Percentiles rank a stretch among this genome's conserved stretches.
phyloP scores from a whole-genome alignment of 2,329 filamentous ascomycete genomes.

The Podosphaera aphanis region DNA sequence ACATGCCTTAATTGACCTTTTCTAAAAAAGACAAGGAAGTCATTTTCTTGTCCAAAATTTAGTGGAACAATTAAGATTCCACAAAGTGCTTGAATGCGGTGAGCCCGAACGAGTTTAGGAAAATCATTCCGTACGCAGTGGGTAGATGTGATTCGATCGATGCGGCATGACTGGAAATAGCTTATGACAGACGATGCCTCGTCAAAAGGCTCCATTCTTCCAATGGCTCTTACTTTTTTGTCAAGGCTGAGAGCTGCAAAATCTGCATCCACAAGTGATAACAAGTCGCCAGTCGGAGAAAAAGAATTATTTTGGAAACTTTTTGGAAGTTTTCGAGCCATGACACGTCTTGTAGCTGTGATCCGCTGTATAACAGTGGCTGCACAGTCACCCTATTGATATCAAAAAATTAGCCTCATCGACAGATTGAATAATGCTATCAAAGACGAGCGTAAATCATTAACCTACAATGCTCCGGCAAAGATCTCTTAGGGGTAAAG shows the following conservation, averaged over 20 bases:
- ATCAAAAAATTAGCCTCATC: neutral
- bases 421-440: too few relatives aligned
- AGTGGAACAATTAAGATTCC: constrained; percentile 10
- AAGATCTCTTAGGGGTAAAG: constrained; percentile 75
- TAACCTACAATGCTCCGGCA: constrained; percentile 43
- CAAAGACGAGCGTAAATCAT: too few relatives aligned
- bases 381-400: constrained; percentile 7
- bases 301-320: neutral
- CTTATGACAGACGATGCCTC: constrained; percentile 8
- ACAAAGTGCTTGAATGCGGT: constrained; percentile 7
- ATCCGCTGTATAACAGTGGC: constrained; percentile 8
- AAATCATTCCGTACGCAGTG: constrained; percentile 9
- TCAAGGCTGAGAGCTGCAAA: constrained; percentile 9
- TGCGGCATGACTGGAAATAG: constrained; percentile 6
- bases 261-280: constrained; percentile 9
- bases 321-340: constrained; percentile 4
- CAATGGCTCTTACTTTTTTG: constrained; percentile 9
- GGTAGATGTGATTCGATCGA: constrained; percentile 5
- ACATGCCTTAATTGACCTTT: constrained; percentile 51
- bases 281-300: constrained; percentile 6
- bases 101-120: constrained; percentile 5
- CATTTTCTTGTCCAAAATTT: constrained; percentile 6
- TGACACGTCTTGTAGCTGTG: constrained; percentile 6
- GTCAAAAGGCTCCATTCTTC: constrained; percentile 8
- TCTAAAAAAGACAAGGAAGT: constrained; percentile 62